phyloP scores from a whole-genome alignment of 768 basidiomycete genomes.

The Lentinula sp. region DNA sequence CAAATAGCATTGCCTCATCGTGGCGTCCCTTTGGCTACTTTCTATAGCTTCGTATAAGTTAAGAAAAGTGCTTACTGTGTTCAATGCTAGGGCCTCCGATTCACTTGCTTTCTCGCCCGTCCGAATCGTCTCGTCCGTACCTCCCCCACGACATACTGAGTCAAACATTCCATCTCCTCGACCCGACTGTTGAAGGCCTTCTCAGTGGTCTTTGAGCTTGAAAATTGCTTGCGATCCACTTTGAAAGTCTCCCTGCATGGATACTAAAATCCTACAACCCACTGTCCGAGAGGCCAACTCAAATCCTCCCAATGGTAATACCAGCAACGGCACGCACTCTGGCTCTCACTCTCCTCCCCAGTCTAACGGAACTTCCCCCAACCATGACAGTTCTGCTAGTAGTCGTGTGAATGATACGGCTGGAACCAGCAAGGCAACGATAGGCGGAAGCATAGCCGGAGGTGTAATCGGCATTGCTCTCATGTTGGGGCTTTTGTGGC shows the following conservation, averaged over 20 bases:
- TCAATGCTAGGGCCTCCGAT: neutral
- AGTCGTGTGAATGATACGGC: neutral
- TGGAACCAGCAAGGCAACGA: neutral
- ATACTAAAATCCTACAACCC: neutral
- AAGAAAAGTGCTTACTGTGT: neutral
- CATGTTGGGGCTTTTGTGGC: neutral
- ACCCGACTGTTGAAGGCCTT: neutral
- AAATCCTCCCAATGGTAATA: neutral
- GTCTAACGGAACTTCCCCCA: neutral
- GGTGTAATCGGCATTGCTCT: neutral
- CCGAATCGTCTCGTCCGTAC: no score
- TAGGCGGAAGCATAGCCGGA: neutral
- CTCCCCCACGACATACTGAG: no score
- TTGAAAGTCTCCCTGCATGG: neutral
- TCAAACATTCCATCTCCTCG: no score
- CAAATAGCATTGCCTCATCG: neutral
- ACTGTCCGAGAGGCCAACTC: neutral
- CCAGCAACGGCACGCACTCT: neutral
- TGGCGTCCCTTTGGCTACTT: neutral
- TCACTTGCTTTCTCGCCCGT: neutral
- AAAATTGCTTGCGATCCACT: neutral
- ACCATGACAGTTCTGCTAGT: neutral
- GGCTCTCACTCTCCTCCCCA: neutral
- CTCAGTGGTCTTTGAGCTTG: neutral
- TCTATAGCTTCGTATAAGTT: neutral